These are phyloP conservation scores for Pichia insulana DNA, from an alignment of 805 yeast genomes.

Conservation along the genomic window DNA sequence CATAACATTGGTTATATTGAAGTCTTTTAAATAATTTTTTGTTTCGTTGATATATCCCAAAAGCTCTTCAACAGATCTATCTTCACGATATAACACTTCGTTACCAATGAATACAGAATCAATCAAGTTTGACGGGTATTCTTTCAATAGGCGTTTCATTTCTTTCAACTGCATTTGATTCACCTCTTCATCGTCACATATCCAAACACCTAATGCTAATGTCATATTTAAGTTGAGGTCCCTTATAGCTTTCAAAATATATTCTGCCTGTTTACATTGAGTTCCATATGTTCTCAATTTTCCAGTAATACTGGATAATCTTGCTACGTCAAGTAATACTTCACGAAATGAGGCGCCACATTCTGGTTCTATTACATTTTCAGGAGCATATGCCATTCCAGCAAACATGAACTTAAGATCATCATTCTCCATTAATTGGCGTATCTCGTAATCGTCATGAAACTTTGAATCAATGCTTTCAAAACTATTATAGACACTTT, in stretches of 20 bases:
- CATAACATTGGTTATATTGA: conserved; percentile 33
- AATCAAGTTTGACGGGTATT: conserved; percentile 38
- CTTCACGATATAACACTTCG: conserved; percentile 51
- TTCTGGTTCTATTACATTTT: conserved; percentile 37
- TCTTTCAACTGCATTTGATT: conserved; percentile 39
- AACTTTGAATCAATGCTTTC: conserved; percentile 28
- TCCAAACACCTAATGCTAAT: conserved; percentile 56
- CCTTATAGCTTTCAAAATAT: conserved; percentile 44
- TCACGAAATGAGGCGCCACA: conserved; percentile 45
- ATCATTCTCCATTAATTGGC: conserved; percentile 29
- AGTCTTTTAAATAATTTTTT: conserved; percentile 28
- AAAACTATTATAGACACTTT: conserved; percentile 12
- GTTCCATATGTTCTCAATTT: conserved; percentile 52
- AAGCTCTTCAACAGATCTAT: conserved; percentile 32
- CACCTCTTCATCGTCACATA: conserved; percentile 35
- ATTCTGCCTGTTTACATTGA: conserved; percentile 49
- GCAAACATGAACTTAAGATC: conserved; percentile 33
- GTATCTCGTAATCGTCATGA: conserved; percentile 29
- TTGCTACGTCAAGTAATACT: conserved; percentile 46
- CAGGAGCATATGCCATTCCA: conserved; percentile 57
- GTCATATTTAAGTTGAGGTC: conserved; percentile 45
- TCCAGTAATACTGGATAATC: conserved; percentile 49
- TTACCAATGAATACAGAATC: conserved; percentile 52
- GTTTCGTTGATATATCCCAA: conserved; percentile 35
- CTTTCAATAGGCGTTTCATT: conserved; percentile 34